phyloP scores from a whole-genome alignment of 768 basidiomycete species.

The Leucocoprinus leucothites region DNA sequence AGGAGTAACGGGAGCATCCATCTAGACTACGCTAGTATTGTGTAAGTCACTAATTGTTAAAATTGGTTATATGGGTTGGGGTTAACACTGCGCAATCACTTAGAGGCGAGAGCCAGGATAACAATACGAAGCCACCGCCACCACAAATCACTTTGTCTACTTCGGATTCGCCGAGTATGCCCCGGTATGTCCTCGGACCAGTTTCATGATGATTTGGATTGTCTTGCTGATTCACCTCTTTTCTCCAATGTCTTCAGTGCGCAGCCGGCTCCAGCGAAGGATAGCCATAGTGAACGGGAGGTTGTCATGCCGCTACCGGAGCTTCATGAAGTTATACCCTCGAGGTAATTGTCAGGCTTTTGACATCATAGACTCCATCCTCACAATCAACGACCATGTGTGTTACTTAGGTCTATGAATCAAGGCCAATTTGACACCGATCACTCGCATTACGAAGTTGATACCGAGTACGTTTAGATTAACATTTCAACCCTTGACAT shows the following conservation, averaged over 20 bases:
- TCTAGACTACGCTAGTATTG: not conserved
- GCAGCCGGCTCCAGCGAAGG: conserved; percentile 8
- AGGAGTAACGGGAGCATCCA: conserved; percentile 2
- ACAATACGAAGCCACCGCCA: conserved; percentile 8
- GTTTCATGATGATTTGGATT: too few species aligned
- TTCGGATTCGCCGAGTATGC: conserved; percentile 20
- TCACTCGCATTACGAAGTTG: conserved; percentile 17
- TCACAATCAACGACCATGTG: not conserved
- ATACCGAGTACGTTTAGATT: conserved; percentile 26
- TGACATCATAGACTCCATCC: not conserved
- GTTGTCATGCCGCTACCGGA: conserved; percentile 43
- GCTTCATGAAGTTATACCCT: conserved; percentile 35
- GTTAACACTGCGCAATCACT: not conserved
- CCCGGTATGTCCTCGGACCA: conserved; percentile 25
- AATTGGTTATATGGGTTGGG: not conserved
- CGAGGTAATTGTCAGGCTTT: conserved; percentile 23
- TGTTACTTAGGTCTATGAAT: not conserved
- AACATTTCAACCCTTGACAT: not conserved
- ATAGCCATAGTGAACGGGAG: conserved; percentile 20
- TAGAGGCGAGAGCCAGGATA: not conserved
- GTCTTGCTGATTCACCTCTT: not conserved
- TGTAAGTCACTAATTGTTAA: not conserved
- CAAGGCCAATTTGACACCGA: not conserved
- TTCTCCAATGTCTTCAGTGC: not conserved
- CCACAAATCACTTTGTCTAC: conserved; percentile 24